A percentile compares a stretch with the other conserved stretches of the same genome.
These are phyloP conservation scores for Ceratonia siliqua DNA, from an alignment of 306 rosid species.

Conservation along the genomic window DNA sequence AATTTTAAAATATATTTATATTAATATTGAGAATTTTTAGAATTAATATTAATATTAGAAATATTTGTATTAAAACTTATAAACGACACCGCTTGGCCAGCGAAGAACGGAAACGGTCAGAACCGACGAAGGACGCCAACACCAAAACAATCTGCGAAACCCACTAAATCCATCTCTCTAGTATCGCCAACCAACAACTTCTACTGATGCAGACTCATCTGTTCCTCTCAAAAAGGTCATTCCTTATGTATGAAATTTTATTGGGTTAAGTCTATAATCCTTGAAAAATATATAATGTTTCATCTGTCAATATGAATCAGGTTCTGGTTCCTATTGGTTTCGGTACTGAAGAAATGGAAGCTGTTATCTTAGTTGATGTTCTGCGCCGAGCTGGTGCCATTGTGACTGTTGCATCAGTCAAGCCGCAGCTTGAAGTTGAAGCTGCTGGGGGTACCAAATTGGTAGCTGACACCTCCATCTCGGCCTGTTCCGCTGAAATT, in stretches of 20 bases:
- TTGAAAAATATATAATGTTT: neutral
- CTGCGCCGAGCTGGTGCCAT: slow-evolving; percentile 94
- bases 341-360: slow-evolving; percentile 98
- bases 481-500: slow-evolving; percentile 58
- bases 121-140: slow-evolving; percentile 32
- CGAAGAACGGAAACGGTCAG: too few relatives aligned
- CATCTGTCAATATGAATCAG: slow-evolving; percentile 26
- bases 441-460: slow-evolving; percentile 73
- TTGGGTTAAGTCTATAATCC: neutral
- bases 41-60: too few relatives aligned
- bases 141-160: slow-evolving; percentile 43
- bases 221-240: slow-evolving; percentile 60
- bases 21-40: too few relatives aligned
- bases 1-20: too few relatives aligned
- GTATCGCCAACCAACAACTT: slow-evolving; percentile 10
- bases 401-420: slow-evolving; percentile 92
- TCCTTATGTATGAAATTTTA: neutral
- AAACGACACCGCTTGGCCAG: too few relatives aligned
- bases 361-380: slow-evolving; percentile 74
- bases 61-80: too few relatives aligned
- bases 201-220: slow-evolving; percentile 30
- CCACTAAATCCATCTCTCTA: slow-evolving; percentile 42
- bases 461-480: slow-evolving; percentile 77
- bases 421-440: slow-evolving; percentile 73
- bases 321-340: slow-evolving; percentile 85